These are phyloP conservation scores for Arachis stenosperma DNA, from an alignment of 306 rosid species.

Conservation along the genomic window DNA sequence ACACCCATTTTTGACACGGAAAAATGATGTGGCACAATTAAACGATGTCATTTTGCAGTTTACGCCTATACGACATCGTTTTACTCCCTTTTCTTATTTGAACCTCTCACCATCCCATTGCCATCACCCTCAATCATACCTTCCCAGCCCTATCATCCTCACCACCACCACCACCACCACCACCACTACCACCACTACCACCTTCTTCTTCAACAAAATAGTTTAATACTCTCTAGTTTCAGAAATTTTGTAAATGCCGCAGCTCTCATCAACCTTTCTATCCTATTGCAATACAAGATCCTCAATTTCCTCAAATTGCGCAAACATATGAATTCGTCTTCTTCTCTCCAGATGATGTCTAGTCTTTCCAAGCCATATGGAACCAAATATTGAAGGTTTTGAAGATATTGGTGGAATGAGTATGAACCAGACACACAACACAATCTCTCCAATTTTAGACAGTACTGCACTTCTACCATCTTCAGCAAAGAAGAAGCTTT, in stretches of 20 bases:
- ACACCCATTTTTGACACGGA: too few relatives aligned
- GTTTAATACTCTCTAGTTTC: not conserved
- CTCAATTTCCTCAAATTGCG: not conserved
- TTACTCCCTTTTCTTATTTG: too few relatives aligned
- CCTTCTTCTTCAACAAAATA: too few relatives aligned
- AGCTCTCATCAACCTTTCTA: constrained; percentile 22
- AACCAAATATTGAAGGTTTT: not conserved
- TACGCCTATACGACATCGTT: too few relatives aligned
- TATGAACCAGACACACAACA: not conserved
- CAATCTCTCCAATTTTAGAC: not conserved
- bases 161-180: too few relatives aligned
- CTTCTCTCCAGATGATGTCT: not conserved
- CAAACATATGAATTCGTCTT: not conserved
- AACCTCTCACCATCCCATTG: too few relatives aligned
- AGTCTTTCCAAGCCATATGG: not conserved
- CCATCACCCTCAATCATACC: too few relatives aligned
- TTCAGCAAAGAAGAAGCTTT: not conserved
- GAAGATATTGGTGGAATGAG: not conserved
- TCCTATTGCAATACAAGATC: not conserved
- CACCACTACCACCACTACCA: too few relatives aligned
- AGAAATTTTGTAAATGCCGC: not conserved
- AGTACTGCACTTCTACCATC: not conserved
- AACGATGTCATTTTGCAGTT: too few relatives aligned
- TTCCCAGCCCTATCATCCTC: too few relatives aligned
- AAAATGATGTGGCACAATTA: too few relatives aligned